Base-by-base conservation (phyloP, 179 eudicot species). In the Actinidia chinensis region DNA sequence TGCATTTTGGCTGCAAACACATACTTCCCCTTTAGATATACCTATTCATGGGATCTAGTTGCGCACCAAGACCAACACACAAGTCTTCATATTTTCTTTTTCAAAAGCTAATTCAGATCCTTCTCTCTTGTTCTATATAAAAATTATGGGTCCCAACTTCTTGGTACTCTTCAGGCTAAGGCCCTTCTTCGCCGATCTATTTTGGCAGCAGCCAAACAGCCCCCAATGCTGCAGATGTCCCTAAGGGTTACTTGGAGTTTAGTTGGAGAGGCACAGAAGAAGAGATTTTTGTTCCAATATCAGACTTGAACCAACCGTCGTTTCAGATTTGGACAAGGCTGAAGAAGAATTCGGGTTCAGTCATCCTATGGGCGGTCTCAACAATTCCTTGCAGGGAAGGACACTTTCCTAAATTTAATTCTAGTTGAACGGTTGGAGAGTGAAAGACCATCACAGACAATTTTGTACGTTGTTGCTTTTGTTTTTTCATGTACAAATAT, bases 281-380 rank as follows among this genome's bases (percentile, higher is more conserved):
- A 86, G 76, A 63, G 91, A 54, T 86, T 66, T 51, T 69, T 84
- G 82, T 84, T 7, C 87, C 84, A 10, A 50, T 86, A 20, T 80
- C 84, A n/a, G 82, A 79, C 72, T 79, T 86, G 79, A 84, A 76
- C 76, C 79, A 84, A 36, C 87, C 86, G 20, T 73, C 61, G 6
- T 85, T 88, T 40, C 90, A 84, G 78, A 79, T 71, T 78, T 86
- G 78, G 48, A 60, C 36, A 68, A 58, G 0, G 83, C 83, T 59
- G 87, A 84, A 68, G 87, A 86, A 74, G 86, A 83, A 68, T 85
- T 83, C n/a, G 89, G 87, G 8, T 87, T 79, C 51, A n/a, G 74
- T 76, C 88, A 87, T 73, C 86, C n/a, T 2, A 85, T 82, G 73
- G 55, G 73, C 22, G 54, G 65, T 40, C 76, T 73, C 10, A 55